Percentiles rank a stretch among this genome's conserved stretches.
phyloP scores from a whole-genome alignment of 2,329 filamentous ascomycete genomes.

The Penicillium sp. region DNA sequence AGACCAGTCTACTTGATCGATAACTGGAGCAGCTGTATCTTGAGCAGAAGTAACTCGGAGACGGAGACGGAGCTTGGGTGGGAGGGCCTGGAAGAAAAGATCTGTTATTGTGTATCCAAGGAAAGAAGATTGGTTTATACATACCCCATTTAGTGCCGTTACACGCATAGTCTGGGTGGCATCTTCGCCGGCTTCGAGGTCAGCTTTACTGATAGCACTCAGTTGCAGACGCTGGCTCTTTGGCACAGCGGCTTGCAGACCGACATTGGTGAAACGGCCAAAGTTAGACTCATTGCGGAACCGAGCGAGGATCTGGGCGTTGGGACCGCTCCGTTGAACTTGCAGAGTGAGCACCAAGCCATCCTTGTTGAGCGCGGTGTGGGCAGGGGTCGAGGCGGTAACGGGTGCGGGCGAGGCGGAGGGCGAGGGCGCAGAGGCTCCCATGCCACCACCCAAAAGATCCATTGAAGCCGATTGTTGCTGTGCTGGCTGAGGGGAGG shows the following conservation, averaged over 20 bases:
- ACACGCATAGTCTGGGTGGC: conserved; percentile 91
- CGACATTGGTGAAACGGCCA: conserved; percentile 69
- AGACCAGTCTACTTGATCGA: conserved; percentile 96
- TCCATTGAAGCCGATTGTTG: conserved; percentile 44
- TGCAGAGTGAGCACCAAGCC: conserved; percentile 78
- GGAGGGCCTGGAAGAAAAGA: conserved; percentile 60
- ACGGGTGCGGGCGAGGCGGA: conserved; percentile 54
- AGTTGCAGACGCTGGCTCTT: conserved; percentile 95
- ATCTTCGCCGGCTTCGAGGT: conserved; percentile 74
- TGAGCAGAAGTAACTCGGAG: conserved; percentile 80
- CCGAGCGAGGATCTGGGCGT: conserved; percentile 77
- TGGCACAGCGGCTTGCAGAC: conserved; percentile 90
- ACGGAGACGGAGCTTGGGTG: conserved; percentile 71
- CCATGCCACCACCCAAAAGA: conserved; percentile 46
- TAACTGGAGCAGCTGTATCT: conserved; percentile 67
- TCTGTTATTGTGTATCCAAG: conserved; percentile 25
- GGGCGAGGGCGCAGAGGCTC: conserved; percentile 31
- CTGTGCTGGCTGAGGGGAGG: conserved; percentile 51
- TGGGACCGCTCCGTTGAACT: conserved; percentile 69
- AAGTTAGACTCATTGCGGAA: conserved; percentile 77
- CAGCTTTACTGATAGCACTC: conserved; percentile 80
- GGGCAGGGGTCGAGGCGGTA: conserved; percentile 49
- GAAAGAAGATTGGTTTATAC: conserved; percentile 42
- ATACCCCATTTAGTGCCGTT: conserved; percentile 81
- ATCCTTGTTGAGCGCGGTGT: conserved; percentile 83